A percentile compares a stretch with the other conserved stretches of the same genome.
Conservation (phyloP, 192 early-diverging fungal genomes). For the Coemansia sp. region DNA sequence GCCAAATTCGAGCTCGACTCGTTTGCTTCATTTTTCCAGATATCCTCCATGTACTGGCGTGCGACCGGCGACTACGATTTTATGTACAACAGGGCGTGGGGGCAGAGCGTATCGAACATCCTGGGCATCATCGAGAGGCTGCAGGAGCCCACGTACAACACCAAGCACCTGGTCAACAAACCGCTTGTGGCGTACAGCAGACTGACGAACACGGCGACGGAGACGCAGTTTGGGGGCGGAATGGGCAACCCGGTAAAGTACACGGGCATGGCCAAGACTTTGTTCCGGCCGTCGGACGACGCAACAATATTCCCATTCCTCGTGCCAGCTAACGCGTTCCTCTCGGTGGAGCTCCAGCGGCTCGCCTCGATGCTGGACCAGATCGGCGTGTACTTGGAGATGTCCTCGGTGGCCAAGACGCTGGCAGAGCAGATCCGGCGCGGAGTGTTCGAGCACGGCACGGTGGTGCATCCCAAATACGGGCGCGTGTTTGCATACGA, state of each 20-base stretch:
- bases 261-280: slow-evolving; percentile 42
- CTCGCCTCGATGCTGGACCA: slow-evolving; percentile 45
- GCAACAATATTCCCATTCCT: slow-evolving; percentile 44
- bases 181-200: slow-evolving; percentile 17
- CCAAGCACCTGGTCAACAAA: slow-evolving; percentile 7
- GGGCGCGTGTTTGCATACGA: slow-evolving; percentile 66
- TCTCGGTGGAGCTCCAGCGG: slow-evolving; percentile 56
- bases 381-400: slow-evolving; percentile 17
- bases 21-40: slow-evolving; percentile 60
- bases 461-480: slow-evolving; percentile 51
- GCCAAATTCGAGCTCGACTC: slow-evolving; percentile 73
- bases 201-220: slow-evolving; percentile 21
- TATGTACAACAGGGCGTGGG: slow-evolving; percentile 43
- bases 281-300: slow-evolving; percentile 48
- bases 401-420: slow-evolving; percentile 40
- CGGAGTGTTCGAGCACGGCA: slow-evolving; percentile 55
- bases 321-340: slow-evolving; percentile 51
- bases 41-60: slow-evolving; percentile 55
- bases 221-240: slow-evolving; percentile 46
- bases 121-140: slow-evolving; percentile 39
- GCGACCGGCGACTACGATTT: slow-evolving; percentile 50
- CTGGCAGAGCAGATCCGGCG: slow-evolving; percentile 52
- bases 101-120: slow-evolving; percentile 45
- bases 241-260: slow-evolving; percentile 37
- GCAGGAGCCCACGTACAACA: slow-evolving; percentile 38